Percentiles rank a stretch among this genome's conserved stretches.
phyloP scores from a whole-genome alignment of 352 stramenopile genomes.

The Globisporangium uncinulatum region DNA sequence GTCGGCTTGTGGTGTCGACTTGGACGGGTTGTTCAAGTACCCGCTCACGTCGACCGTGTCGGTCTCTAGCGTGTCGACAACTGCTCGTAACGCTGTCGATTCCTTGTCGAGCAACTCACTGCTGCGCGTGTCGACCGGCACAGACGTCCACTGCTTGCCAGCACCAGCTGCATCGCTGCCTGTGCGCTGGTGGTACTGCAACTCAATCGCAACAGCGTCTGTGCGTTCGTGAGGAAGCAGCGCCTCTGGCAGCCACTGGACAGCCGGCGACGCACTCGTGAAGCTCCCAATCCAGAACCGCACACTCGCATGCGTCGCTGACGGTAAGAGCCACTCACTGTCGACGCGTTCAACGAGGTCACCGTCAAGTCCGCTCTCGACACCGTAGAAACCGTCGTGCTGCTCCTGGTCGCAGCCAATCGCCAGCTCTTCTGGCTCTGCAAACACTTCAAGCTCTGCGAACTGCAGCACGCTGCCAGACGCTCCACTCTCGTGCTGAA shows the following conservation, averaged over 20 bases:
- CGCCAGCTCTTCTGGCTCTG: neutral
- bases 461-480: constrained; percentile 41
- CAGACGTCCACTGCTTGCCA: constrained; percentile 2
- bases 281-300: constrained; percentile 74
- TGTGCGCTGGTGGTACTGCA: constrained; percentile 4
- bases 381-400: constrained; percentile 62
- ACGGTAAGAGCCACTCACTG: constrained; percentile 56
- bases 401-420: constrained; percentile 3
- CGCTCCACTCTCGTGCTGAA: constrained; percentile 40
- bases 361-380: constrained; percentile 24
- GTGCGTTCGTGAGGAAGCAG: neutral
- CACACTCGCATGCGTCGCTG: constrained; percentile 21
- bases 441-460: constrained; percentile 59
- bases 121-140: constrained; percentile 18
- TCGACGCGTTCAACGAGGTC: constrained; percentile 51
- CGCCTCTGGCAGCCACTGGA: constrained; percentile 36
- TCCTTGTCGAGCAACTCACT: constrained; percentile 43
- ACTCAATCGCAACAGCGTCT: constrained; percentile 7
- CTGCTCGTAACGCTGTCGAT: constrained; percentile 26
- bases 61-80: constrained; percentile 23
- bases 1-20: neutral
- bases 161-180: neutral
- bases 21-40: constrained; percentile 42
- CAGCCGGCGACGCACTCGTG: constrained; percentile 34
- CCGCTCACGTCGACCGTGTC: constrained; percentile 16